Evolutionary conservation across 768 basidiomycete genomes (phyloP).

Genomic region (Cantharellus anzutake): DNA sequence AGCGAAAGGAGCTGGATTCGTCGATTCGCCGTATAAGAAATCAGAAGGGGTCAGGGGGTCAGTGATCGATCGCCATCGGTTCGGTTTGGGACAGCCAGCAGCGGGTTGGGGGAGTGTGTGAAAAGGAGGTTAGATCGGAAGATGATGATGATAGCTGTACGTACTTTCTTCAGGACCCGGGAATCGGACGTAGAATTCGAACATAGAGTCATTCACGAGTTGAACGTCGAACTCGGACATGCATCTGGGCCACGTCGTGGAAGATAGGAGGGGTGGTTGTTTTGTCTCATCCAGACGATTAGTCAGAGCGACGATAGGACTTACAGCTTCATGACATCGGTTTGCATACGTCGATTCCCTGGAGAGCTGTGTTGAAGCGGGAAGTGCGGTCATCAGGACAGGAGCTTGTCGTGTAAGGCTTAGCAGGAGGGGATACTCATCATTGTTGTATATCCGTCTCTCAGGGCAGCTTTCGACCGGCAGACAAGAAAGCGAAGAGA

Average conservation of each 20-base stretch:
- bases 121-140: neutral
- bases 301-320: neutral
- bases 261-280: neutral
- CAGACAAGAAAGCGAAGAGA: too few species aligned
- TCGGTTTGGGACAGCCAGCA: neutral
- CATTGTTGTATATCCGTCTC: neutral
- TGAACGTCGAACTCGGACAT: constrained; percentile 78
- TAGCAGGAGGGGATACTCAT: neutral
- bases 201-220: constrained; percentile 96
- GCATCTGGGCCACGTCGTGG: constrained; percentile 32
- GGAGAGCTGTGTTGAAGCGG: constrained; percentile 41
- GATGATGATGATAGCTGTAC: constrained; percentile 14
- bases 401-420: neutral
- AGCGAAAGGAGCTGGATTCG: constrained; percentile 68
- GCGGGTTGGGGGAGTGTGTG: neutral
- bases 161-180: constrained; percentile 85
- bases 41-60: neutral
- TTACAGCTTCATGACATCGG: constrained; percentile 98
- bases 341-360: constrained; percentile 81
- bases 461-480: too few species aligned
- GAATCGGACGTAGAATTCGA: constrained; percentile 96
- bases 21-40: neutral
- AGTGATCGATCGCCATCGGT: neutral
- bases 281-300: too few species aligned
- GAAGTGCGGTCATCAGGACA: neutral